Base-by-base conservation (phyloP, 805 yeast genomes). In the Clavispora santaluciae region DNA sequence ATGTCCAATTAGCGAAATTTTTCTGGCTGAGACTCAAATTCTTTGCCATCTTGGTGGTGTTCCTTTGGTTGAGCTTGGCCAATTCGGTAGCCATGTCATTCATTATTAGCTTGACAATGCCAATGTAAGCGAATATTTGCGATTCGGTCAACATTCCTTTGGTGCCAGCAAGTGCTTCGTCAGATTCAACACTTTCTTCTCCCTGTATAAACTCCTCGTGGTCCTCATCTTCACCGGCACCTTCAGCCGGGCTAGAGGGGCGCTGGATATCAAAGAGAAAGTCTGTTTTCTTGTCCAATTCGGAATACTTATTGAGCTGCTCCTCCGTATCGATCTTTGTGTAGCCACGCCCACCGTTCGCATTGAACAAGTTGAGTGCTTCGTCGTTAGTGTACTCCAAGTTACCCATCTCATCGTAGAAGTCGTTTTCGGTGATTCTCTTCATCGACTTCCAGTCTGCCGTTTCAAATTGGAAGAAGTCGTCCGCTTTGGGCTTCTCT, bases 111-210 rank as follows among this genome's bases (percentile, higher is more conserved):
- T 86, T 83, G 7, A 84, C 80, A 8, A 91, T 71, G 0, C 96
- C 98, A 6, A 86, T 85, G 56, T 93, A 93, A 2, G 98, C 98
- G 46, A 90, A 83, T 54, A 86, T 83, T 59, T 93, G 96, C 12
- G 83, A 70, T 13, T 88, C 98, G 6, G 80, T 72, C 12, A 93
- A 71, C 78, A 93, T 76, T 18, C 79, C 76, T 57, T 82, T 87
- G 5, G 97, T 93, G 1, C 91, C 76, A 40, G 78, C 78, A 48
- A 93, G 66, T 42, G 90, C 95, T 35, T 76, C 78, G n/a, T 64
- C 62, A 0, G 87, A 77, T 46, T 67, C 70, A 8, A 68, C 34
- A 21, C 59, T 59, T 22, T 66, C 81, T 33, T 69, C 77, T 46
- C 61, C 69, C 12, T 61, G 62, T 33, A 61, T 59, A 20, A 57